These are phyloP conservation scores for Penicillium sp. DNA, from an alignment of 2,329 filamentous ascomycete genomes.

Conservation along the genomic window DNA sequence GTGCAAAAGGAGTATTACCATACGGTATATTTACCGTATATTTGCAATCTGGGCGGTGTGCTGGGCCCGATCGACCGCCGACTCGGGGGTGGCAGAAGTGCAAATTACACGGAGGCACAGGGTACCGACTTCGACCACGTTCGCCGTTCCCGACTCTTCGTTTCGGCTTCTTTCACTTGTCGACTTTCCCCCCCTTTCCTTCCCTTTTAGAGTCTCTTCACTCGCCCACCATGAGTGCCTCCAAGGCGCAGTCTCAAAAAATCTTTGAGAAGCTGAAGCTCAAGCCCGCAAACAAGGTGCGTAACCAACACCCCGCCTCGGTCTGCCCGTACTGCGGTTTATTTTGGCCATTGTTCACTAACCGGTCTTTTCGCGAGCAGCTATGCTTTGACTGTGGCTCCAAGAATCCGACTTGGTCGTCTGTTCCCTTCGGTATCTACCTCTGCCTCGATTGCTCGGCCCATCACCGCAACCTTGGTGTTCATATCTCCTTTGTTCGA, in stretches of 20 bases:
- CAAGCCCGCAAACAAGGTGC: conserved; percentile 91
- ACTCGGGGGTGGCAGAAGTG: conserved; percentile 17
- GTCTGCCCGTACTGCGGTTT: conserved; percentile 13
- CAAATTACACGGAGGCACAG: conserved; percentile 28
- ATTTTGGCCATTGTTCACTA: conserved; percentile 20
- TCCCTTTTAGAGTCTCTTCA: conserved; percentile 8
- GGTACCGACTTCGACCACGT: conserved; percentile 39
- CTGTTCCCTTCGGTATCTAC: conserved; percentile 95
- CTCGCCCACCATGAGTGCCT: conserved; percentile 64
- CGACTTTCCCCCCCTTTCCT: conserved; percentile 13
- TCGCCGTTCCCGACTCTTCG: conserved; percentile 34
- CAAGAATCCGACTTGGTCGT: conserved; percentile 98
- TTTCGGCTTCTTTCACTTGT: conserved; percentile 27
- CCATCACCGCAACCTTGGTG: conserved; percentile 94
- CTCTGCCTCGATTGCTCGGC: conserved; percentile 97
- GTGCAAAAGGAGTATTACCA: conserved; percentile 10
- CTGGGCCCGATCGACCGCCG: conserved; percentile 10
- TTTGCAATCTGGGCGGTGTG: conserved; percentile 7
- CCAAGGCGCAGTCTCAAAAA: conserved; percentile 92
- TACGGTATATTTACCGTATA: conserved; percentile 20
- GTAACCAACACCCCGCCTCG: conserved; percentile 35
- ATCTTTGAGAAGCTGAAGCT: conserved; percentile 97
- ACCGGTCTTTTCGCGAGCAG: conserved; percentile 50
- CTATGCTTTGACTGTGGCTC: conserved; percentile 98
- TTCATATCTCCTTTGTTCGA: conserved; percentile 98